A percentile compares a stretch with the other conserved stretches of the same genome.
Conservation (phyloP, 2,329 filamentous ascomycete genomes). For the Fonsecaea pugnacius region DNA sequence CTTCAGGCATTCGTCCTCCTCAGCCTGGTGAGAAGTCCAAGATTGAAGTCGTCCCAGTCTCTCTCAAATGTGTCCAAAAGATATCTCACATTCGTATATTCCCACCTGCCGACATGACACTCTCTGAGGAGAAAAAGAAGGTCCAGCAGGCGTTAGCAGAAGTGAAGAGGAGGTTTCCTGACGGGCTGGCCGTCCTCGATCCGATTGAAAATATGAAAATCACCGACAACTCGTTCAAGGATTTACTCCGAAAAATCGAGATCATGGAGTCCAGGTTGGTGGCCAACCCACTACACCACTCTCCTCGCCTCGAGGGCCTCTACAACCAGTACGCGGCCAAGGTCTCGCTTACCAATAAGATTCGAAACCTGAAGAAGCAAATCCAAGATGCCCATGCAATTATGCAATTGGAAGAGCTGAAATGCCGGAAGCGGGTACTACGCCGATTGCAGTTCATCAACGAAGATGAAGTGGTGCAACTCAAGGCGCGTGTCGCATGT, state of each 20-base stretch:
- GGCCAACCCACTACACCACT: slow-evolving; percentile 88
- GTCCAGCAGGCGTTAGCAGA: slow-evolving; percentile 73
- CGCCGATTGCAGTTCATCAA: slow-evolving; percentile 95
- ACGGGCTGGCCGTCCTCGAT: slow-evolving; percentile 85
- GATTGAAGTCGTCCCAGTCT: slow-evolving; percentile 82
- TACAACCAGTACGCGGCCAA: slow-evolving; percentile 88
- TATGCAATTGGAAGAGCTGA: slow-evolving; percentile 92
- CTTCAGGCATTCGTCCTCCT: slow-evolving; percentile 65
- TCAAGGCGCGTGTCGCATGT: slow-evolving; percentile 96
- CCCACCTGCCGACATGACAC: slow-evolving; percentile 75
- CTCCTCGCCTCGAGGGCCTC: slow-evolving; percentile 77
- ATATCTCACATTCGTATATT: slow-evolving; percentile 84
- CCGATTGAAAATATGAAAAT: slow-evolving; percentile 97
- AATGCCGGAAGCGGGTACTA: slow-evolving; percentile 91
- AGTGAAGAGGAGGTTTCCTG: slow-evolving; percentile 84
- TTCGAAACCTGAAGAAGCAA: slow-evolving; percentile 85
- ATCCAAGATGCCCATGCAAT: slow-evolving; percentile 85
- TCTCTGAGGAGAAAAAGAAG: slow-evolving; percentile 69
- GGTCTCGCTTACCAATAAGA: slow-evolving; percentile 73
- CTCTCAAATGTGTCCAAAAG: slow-evolving; percentile 81
- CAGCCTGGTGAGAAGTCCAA: slow-evolving; percentile 67
- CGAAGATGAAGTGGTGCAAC: slow-evolving; percentile 89
- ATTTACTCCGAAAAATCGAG: slow-evolving; percentile 90
- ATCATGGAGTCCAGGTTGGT: slow-evolving; percentile 89
- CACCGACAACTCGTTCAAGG: slow-evolving; percentile 89